Conservation (phyloP, 306 rosid genomes). For the Cicer yamashitae region DNA sequence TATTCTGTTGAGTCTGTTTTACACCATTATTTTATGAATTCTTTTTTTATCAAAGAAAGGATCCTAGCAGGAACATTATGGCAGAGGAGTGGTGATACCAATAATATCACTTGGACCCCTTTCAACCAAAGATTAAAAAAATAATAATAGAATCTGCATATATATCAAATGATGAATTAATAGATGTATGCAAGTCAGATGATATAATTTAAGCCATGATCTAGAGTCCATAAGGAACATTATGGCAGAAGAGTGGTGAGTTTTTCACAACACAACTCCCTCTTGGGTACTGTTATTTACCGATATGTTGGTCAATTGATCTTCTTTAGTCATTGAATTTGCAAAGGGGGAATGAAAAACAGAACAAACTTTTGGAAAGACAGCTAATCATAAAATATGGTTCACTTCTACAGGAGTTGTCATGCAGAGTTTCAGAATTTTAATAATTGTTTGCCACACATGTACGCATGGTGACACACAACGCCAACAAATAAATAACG, state of each 20-base stretch:
- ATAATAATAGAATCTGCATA: neutral
- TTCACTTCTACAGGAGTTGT: conserved; percentile 15
- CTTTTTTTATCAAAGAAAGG: too few species aligned
- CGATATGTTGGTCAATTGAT: conserved; percentile 4
- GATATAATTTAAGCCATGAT: neutral
- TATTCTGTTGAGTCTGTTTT: too few species aligned
- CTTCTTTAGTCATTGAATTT: conserved; percentile 31
- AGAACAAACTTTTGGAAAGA: neutral
- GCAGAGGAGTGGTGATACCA: conserved; percentile 17
- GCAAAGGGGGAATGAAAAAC: neutral
- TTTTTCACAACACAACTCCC: conserved; percentile 34
- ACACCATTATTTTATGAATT: too few species aligned
- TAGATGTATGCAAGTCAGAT: neutral
- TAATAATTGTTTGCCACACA: neutral
- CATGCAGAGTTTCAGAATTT: conserved; percentile 3
- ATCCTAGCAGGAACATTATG: neutral
- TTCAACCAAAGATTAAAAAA: neutral
- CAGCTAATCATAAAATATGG: conserved; percentile 25
- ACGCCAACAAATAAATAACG: conserved; percentile 19
- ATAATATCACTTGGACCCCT: conserved; percentile 30
- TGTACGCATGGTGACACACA: conserved; percentile 11
- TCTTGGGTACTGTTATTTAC: neutral
- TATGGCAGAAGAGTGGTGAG: conserved; percentile 7
- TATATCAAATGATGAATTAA: conserved; percentile 21
- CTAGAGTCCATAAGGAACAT: conserved; percentile 19